Evolutionary conservation across 2,329 filamentous ascomycete genomes (phyloP).

Genomic region (Phyllachora maydis): DNA sequence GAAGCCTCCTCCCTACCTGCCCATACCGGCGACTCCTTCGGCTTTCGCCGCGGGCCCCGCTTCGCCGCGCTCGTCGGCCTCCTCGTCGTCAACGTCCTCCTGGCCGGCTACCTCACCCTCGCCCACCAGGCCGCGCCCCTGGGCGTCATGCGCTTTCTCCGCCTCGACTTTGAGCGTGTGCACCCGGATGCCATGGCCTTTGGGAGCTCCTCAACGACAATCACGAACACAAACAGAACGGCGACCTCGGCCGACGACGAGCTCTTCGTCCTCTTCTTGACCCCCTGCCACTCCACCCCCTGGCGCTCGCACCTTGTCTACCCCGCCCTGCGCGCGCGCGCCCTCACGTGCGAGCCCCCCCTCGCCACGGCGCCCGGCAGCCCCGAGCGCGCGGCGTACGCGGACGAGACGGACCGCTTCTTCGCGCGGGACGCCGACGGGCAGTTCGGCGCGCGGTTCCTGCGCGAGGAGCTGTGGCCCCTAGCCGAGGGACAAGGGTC

Average conservation of each 20-base stretch:
- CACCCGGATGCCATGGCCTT: slow-evolving; percentile 19
- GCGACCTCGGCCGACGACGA: slow-evolving; percentile 14
- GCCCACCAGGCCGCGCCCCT: slow-evolving; percentile 69
- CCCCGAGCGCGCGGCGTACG: slow-evolving; percentile 43
- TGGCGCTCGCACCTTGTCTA: slow-evolving; percentile 81
- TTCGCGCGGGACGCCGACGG: slow-evolving; percentile 38
- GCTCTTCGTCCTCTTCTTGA: slow-evolving; percentile 61
- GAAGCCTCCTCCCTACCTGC: slow-evolving; percentile 7
- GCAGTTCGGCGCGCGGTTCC: slow-evolving; percentile 21
- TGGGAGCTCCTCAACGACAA: too few relatives aligned
- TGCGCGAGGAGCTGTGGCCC: slow-evolving; percentile 30
- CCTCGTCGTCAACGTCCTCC: slow-evolving; percentile 43
- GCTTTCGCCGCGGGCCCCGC: slow-evolving; percentile 8
- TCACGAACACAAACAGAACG: slow-evolving; percentile 9
- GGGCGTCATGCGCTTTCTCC: slow-evolving; percentile 53
- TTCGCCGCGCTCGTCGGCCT: slow-evolving; percentile 23
- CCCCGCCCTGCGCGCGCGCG: slow-evolving; percentile 56
- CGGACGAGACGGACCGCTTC: slow-evolving; percentile 83
- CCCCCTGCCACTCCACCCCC: slow-evolving; percentile 89
- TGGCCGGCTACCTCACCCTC: slow-evolving; percentile 54
- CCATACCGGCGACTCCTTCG: slow-evolving; percentile 8
- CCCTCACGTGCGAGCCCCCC: slow-evolving; percentile 78
- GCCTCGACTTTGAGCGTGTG: slow-evolving; percentile 45
- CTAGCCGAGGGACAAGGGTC: neutral
- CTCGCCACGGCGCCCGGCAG: slow-evolving; percentile 40